Percentiles rank a stretch among this genome's conserved stretches.
These are phyloP conservation scores for Phytophthora chlamydospora DNA, from an alignment of 352 stramenopile species.

Conservation along the genomic window DNA sequence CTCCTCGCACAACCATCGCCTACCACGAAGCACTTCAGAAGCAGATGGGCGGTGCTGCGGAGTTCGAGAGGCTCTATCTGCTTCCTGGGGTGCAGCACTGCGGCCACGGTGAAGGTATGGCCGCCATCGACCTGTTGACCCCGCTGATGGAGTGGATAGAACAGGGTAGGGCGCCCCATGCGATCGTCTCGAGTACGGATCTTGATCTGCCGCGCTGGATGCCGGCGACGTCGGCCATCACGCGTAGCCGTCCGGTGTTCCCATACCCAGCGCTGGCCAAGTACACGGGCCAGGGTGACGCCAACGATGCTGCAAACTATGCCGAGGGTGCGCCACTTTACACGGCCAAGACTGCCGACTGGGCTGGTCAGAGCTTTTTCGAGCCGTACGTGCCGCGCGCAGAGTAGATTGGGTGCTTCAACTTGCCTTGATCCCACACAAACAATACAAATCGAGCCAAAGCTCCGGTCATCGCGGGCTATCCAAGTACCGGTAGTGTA, in stretches of 20 bases:
- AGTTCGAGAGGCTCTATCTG: conserved; percentile 46
- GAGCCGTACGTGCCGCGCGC: conserved; percentile 22
- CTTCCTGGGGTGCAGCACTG: conserved; percentile 47
- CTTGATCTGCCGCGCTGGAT: conserved; percentile 16
- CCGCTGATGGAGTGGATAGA: conserved; percentile 50
- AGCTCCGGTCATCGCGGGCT: too few relatives aligned
- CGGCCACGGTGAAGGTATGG: conserved; percentile 39
- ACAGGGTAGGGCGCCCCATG: conserved; percentile 22
- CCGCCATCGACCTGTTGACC: conserved; percentile 40
- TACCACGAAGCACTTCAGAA: conserved; percentile 42
- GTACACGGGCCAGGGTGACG: conserved; percentile 24
- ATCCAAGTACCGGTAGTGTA: too few relatives aligned
- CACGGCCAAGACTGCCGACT: conserved; percentile 22
- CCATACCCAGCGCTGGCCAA: conserved; percentile 29
- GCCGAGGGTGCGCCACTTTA: conserved; percentile 26
- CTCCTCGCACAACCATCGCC: conserved; percentile 41
- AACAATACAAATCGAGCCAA: too few relatives aligned
- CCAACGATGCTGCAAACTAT: conserved; percentile 26
- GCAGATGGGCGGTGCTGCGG: conserved; percentile 30
- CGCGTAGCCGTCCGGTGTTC: conserved; percentile 32
- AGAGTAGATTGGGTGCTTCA: conserved; percentile 6
- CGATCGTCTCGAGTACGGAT: conserved; percentile 32
- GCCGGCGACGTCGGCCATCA: conserved; percentile 5
- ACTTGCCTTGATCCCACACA: background rate
- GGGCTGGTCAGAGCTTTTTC: conserved; percentile 36